phyloP scores from a whole-genome alignment of 2,329 filamentous ascomycete species.

The Aspergillus tamarii region DNA sequence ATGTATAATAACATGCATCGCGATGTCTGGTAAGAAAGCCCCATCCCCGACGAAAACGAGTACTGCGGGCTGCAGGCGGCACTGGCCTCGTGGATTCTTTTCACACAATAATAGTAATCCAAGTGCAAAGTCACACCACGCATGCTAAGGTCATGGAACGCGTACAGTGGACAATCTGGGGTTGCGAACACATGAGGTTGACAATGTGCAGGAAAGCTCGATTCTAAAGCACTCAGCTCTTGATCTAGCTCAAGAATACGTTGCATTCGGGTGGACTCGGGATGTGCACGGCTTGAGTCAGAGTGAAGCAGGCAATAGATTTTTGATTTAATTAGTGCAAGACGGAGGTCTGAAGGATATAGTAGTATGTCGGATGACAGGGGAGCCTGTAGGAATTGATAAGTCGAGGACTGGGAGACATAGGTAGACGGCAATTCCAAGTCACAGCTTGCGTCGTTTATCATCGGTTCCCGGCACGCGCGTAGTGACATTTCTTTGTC shows the following conservation, averaged over 20 bases:
- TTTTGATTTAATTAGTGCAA: slow-evolving; percentile 28
- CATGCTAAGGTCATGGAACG: slow-evolving; percentile 29
- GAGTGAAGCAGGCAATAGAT: slow-evolving; percentile 28
- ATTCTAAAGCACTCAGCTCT: slow-evolving; percentile 25
- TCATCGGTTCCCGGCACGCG: slow-evolving; percentile 23
- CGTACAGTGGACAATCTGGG: slow-evolving; percentile 20
- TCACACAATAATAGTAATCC: slow-evolving; percentile 30
- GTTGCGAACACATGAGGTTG: slow-evolving; percentile 24
- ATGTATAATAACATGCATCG: slow-evolving; percentile 29
- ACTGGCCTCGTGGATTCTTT: slow-evolving; percentile 29
- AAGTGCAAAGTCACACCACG: slow-evolving; percentile 28
- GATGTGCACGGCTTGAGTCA: slow-evolving; percentile 9
- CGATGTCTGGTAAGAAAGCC: slow-evolving; percentile 28
- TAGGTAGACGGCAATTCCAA: slow-evolving; percentile 27
- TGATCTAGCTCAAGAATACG: slow-evolving; percentile 31
- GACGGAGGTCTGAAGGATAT: slow-evolving; percentile 28
- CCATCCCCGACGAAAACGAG: slow-evolving; percentile 24
- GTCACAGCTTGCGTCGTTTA: slow-evolving; percentile 29
- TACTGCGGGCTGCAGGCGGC: slow-evolving; percentile 2
- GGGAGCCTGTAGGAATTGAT: slow-evolving; percentile 23
- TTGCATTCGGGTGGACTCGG: slow-evolving; percentile 25
- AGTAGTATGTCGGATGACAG: slow-evolving; percentile 24
- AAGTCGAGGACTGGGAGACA: slow-evolving; percentile 19
- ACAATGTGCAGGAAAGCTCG: slow-evolving; percentile 21
- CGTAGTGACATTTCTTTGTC: slow-evolving; percentile 30